Evolutionary conservation across 2,329 filamentous ascomycete genomes (phyloP).

Genomic region (Ophiostoma himal-ulmi): DNA sequence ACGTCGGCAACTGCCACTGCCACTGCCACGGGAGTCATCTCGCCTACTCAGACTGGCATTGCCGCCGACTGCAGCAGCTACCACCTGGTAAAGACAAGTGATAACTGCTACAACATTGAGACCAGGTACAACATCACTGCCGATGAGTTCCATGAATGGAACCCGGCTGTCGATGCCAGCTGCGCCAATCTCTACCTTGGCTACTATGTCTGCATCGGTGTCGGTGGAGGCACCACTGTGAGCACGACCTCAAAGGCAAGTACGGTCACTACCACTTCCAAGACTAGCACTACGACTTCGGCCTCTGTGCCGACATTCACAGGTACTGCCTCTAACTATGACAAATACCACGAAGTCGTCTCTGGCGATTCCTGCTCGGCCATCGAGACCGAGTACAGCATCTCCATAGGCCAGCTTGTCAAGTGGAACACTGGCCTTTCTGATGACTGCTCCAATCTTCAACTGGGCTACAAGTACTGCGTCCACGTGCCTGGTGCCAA

Average conservation of each 20-base stretch:
- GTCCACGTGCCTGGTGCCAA: constrained; percentile 10
- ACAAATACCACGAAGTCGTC: neutral
- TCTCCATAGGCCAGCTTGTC: neutral
- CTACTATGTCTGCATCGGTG: neutral
- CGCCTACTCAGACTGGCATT: constrained; percentile 19
- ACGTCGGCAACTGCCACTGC: neutral
- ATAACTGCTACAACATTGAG: constrained; percentile 21
- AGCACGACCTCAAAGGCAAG: neutral
- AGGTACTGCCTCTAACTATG: neutral
- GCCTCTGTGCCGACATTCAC: neutral
- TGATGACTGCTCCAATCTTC: constrained; percentile 18
- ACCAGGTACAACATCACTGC: constrained; percentile 12
- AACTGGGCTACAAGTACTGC: constrained; percentile 17
- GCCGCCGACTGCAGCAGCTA: constrained; percentile 21
- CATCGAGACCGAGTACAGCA: constrained; percentile 5
- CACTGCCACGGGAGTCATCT: neutral
- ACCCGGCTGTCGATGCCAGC: neutral
- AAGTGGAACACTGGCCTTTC: constrained; percentile 12
- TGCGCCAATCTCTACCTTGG: neutral
- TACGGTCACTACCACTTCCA: neutral
- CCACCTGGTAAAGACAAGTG: constrained; percentile 19
- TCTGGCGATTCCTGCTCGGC: neutral
- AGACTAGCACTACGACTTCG: neutral
- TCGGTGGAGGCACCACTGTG: neutral
- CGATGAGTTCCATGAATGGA: constrained; percentile 17